Evolutionary conservation across 106 monocot species (phyloP).

Genomic region (Acanthochlamys bracteata): DNA sequence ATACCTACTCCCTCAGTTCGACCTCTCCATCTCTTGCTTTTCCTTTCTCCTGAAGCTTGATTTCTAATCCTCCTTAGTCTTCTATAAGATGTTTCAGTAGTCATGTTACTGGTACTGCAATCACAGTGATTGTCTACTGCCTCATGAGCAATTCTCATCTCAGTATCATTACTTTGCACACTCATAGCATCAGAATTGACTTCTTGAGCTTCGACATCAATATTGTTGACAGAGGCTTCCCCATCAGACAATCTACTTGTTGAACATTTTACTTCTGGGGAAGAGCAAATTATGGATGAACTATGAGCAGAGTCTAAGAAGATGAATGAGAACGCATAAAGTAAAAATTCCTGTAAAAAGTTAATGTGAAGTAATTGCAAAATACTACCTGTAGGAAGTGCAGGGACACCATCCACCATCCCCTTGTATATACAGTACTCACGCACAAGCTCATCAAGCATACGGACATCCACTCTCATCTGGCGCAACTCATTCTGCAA

Average conservation of each 20-base stretch:
- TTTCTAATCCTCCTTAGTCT: conserved; percentile 56
- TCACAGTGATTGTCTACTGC: conserved; percentile 36
- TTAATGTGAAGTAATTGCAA: neutral
- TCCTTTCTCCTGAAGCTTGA: conserved; percentile 30
- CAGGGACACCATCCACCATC: conserved; percentile 39
- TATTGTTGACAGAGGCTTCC: conserved; percentile 48
- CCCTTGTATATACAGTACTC: conserved; percentile 97
- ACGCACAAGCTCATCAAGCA: conserved; percentile 83
- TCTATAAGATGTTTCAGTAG: conserved; percentile 37
- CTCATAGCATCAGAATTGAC: conserved; percentile 20
- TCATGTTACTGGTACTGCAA: conserved; percentile 70
- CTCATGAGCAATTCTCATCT: conserved; percentile 46
- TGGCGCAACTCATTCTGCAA: conserved; percentile 92
- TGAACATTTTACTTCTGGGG: conserved; percentile 22
- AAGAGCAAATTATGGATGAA: conserved; percentile 21
- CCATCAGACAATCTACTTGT: conserved; percentile 33
- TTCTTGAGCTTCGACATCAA: conserved; percentile 23
- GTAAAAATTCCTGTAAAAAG: neutral
- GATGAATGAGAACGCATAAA: neutral
- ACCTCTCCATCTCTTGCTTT: conserved; percentile 93
- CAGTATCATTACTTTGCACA: conserved; percentile 26
- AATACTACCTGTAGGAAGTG: conserved; percentile 41
- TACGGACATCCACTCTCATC: conserved; percentile 63
- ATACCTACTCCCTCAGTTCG: conserved; percentile 35
- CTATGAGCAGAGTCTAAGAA: conserved; percentile 12